These are phyloP conservation scores for Helicocarpus griseus DNA, from an alignment of 2,329 filamentous ascomycete species.

Conservation along the genomic window DNA sequence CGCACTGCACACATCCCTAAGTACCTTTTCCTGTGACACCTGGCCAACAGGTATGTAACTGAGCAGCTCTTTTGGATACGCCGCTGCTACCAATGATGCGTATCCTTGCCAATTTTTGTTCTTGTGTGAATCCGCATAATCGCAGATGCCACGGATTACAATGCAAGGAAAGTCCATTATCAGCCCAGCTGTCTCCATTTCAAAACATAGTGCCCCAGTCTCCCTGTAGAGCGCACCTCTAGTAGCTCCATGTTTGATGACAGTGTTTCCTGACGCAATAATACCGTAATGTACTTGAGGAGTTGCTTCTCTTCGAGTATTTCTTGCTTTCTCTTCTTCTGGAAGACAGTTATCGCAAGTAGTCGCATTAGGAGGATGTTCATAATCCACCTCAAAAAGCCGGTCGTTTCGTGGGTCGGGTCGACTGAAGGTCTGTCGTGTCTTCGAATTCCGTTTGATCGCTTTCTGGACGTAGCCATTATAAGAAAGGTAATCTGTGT, in stretches of 20 bases:
- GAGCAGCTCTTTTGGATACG: background rate
- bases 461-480: background rate
- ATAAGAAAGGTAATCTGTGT: no score
- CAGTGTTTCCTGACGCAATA: background rate
- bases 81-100: background rate
- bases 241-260: background rate
- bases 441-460: background rate
- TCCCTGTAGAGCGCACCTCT: background rate
- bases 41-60: background rate
- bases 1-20: background rate
- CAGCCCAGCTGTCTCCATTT: background rate
- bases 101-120: background rate
- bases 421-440: background rate
- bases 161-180: background rate
- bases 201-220: background rate
- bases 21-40: background rate
- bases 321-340: background rate
- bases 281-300: background rate
- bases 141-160: background rate
- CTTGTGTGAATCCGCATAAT: background rate
- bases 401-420: background rate
- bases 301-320: background rate
- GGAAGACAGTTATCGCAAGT: no score
- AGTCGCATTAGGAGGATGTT: background rate
- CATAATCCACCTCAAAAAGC: background rate